Base-by-base conservation (phyloP, 2,329 filamentous ascomycete genomes). In the Iodosphaeria phyllophila region DNA sequence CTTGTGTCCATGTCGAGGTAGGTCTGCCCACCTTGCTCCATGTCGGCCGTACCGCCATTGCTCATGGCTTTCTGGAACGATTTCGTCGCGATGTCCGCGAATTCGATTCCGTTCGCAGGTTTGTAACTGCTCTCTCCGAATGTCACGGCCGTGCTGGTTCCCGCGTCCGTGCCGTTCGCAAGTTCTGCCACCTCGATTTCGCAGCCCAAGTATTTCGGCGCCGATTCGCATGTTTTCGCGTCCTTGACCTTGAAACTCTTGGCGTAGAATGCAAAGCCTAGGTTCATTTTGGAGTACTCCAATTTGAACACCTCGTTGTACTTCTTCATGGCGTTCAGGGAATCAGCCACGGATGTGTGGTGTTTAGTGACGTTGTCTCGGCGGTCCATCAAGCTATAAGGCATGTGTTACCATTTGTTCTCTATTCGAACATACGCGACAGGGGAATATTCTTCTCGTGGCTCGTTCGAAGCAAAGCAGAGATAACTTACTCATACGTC, bases 381-480 rank as follows among this genome's bases (percentile, higher is more conserved):
- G 17, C 74, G 63, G 50, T 77, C 75, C 56, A 74, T 68, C 28
- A 75, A 47, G 37, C 79, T 74, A 42, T 78, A 79, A 2, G 64
- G 59, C 74, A 78, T 63, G 38, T 60, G 32, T 11, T 17, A n/a
- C 5, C 16, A 20, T 36, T 35, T 35, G 25, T 41, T 41, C 36
- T 41, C n/a, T n/a, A n/a, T n/a, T n/a, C n/a, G n/a, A n/a, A n/a
- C n/a, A n/a, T n/a, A n/a, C n/a, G n/a, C n/a, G n/a, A n/a, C n/a
- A n/a, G n/a, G n/a, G n/a, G n/a, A n/a, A n/a, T n/a, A n/a, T 20
- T 20, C 19, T 13, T 13, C 19, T 5, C n/a, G 4, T 5, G 5
- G 19, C 19, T 9, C 13, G 5, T 5, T 9, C 19, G 19, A 7
- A n/a, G 19, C 19, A 20, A 20, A 20, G 18, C 18, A 20, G 12